These are phyloP conservation scores for Pyrenochaeta sp. DNA, from an alignment of 2,329 filamentous ascomycete genomes.

Conservation along the genomic window DNA sequence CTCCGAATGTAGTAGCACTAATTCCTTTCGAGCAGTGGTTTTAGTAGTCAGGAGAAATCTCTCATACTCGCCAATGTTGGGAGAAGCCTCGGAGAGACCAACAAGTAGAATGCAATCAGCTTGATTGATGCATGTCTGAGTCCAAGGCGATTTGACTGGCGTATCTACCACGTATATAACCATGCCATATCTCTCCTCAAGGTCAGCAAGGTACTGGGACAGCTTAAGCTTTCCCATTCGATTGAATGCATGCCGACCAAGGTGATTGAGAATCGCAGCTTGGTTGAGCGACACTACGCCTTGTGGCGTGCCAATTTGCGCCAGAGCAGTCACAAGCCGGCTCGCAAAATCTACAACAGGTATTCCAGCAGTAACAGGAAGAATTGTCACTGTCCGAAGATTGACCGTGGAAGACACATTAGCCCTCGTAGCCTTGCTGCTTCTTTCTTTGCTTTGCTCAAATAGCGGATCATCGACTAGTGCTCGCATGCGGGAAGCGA, in stretches of 20 bases:
- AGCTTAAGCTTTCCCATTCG: slow-evolving; percentile 97
- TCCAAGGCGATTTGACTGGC: slow-evolving; percentile 97
- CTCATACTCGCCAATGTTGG: slow-evolving; percentile 94
- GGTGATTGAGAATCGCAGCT: slow-evolving; percentile 89
- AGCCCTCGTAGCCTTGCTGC: slow-evolving; percentile 63
- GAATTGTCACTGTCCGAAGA: slow-evolving; percentile 87
- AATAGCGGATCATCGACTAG: slow-evolving; percentile 82
- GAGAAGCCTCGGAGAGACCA: slow-evolving; percentile 87
- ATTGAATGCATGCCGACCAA: slow-evolving; percentile 95
- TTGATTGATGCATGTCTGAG: slow-evolving; percentile 95
- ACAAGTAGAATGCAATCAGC: slow-evolving; percentile 96
- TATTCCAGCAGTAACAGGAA: slow-evolving; percentile 89
- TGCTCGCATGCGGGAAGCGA: slow-evolving; percentile 91
- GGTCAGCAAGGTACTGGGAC: slow-evolving; percentile 92
- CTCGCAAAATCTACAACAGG: slow-evolving; percentile 96
- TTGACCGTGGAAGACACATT: slow-evolving; percentile 88
- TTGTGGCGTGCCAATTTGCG: slow-evolving; percentile 87
- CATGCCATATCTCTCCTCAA: slow-evolving; percentile 96
- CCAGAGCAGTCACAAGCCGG: slow-evolving; percentile 83
- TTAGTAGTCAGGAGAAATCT: slow-evolving; percentile 96
- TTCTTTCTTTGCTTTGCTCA: slow-evolving; percentile 69
- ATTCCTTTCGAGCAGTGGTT: slow-evolving; percentile 90
- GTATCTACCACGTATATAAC: slow-evolving; percentile 97
- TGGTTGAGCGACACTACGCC: slow-evolving; percentile 94
- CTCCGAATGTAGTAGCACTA: slow-evolving; percentile 89